These are phyloP conservation scores for Clathrospora elynae DNA, from an alignment of 2,329 filamentous ascomycete genomes.

Conservation along the genomic window DNA sequence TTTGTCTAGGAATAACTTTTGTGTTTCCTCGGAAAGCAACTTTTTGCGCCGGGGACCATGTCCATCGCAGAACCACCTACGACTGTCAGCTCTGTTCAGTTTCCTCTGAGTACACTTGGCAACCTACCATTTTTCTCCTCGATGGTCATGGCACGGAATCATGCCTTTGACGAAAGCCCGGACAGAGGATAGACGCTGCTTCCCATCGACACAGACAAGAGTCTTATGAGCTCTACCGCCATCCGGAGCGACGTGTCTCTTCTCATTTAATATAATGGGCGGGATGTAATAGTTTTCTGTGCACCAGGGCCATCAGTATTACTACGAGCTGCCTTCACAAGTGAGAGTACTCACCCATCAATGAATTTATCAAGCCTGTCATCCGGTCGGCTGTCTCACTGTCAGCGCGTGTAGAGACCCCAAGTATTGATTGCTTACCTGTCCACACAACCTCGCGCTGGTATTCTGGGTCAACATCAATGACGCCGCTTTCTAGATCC, in stretches of 20 bases:
- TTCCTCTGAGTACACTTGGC: background rate
- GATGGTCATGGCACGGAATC: slow-evolving; percentile 52
- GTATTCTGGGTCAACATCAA: slow-evolving; percentile 55
- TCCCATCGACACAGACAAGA: slow-evolving; percentile 42
- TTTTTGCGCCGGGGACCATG: slow-evolving; percentile 22
- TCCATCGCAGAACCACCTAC: slow-evolving; percentile 34
- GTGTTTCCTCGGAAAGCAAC: slow-evolving; percentile 45
- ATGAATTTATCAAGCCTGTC: slow-evolving; percentile 42
- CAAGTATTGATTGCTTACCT: slow-evolving; percentile 13
- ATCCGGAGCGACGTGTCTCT: slow-evolving; percentile 15
- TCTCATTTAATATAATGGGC: slow-evolving; percentile 55
- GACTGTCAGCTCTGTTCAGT: slow-evolving; percentile 18
- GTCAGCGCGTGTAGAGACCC: slow-evolving; percentile 5
- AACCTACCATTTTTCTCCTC: slow-evolving; percentile 51
- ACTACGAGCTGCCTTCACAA: background rate
- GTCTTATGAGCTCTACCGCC: slow-evolving; percentile 21
- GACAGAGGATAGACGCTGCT: slow-evolving; percentile 56
- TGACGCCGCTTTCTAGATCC: slow-evolving; percentile 24
- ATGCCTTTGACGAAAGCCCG: slow-evolving; percentile 53
- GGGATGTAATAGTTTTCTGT: slow-evolving; percentile 53
- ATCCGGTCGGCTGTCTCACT: slow-evolving; percentile 35
- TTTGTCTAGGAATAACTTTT: slow-evolving; percentile 48
- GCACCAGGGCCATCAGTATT: no score
- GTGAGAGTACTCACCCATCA: slow-evolving; percentile 36
- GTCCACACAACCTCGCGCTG: slow-evolving; percentile 56